phyloP scores from a whole-genome alignment of 2,329 filamentous ascomycete genomes.

The Chaetomium strumarium region DNA sequence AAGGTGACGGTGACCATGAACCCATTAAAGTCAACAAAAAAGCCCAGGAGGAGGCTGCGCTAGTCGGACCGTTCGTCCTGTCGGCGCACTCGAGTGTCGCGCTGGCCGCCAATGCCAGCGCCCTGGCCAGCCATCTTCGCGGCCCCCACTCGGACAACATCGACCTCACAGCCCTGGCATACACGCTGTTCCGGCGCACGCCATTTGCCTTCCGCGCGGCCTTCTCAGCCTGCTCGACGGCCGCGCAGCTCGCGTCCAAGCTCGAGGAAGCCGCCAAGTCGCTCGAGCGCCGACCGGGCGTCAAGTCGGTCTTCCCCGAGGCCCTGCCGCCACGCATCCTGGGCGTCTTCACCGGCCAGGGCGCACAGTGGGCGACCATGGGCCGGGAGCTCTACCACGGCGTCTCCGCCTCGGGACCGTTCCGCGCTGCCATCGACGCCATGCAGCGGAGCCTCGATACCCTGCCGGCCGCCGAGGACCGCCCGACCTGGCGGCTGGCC shows the following conservation, averaged over 20 bases:
- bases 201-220: too few relatives aligned
- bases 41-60: too few relatives aligned
- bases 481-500: slow-evolving; percentile 18
- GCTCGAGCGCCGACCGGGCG: too few relatives aligned
- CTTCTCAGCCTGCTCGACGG: too few relatives aligned
- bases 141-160: slow-evolving; percentile 11
- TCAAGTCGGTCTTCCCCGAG: too few relatives aligned
- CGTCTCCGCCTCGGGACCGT: slow-evolving; percentile 4
- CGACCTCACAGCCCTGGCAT: slow-evolving; percentile 16
- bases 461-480: slow-evolving; percentile 12
- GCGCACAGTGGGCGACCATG: slow-evolving; percentile 27
- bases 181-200: slow-evolving; percentile 18
- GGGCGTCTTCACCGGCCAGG: slow-evolving; percentile 26
- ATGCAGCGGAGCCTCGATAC: slow-evolving; percentile 13
- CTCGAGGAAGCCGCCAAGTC: too few relatives aligned
- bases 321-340: not conserved
- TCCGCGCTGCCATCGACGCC: slow-evolving; percentile 16
- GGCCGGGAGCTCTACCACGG: slow-evolving; percentile 19
- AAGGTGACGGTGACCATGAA: not conserved
- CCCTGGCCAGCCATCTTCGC: slow-evolving; percentile 17
- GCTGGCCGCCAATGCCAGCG: slow-evolving; percentile 22
- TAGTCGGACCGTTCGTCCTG: slow-evolving; percentile 9
- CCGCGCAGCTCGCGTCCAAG: too few relatives aligned
- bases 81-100: slow-evolving; percentile 26
- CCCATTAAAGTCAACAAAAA: not conserved